These are phyloP conservation scores for Pseudonectria foliicola DNA, from an alignment of 2,329 filamentous ascomycete genomes.

Conservation along the genomic window DNA sequence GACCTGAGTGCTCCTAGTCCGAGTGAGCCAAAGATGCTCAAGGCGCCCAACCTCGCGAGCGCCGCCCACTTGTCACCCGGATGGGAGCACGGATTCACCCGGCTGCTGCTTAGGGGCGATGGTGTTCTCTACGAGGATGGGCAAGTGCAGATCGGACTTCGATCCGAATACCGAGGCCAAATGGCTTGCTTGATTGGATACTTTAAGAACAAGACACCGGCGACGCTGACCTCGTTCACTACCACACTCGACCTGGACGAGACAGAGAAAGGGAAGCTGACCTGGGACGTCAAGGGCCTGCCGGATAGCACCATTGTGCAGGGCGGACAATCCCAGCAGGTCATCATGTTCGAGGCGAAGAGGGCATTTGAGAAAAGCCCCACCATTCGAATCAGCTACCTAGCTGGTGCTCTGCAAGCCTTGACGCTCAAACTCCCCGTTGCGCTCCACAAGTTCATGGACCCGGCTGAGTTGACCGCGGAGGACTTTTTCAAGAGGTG, in stretches of 20 bases:
- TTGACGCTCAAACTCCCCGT: slow-evolving; percentile 87
- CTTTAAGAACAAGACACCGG: slow-evolving; percentile 88
- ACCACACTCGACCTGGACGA: slow-evolving; percentile 82
- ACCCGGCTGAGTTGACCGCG: slow-evolving; percentile 72
- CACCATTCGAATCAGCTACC: slow-evolving; percentile 88
- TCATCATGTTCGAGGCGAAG: slow-evolving; percentile 87
- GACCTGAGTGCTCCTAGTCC: slow-evolving; percentile 62
- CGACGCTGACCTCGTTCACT: slow-evolving; percentile 81
- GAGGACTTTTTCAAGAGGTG: slow-evolving; percentile 99
- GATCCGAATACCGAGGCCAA: slow-evolving; percentile 91
- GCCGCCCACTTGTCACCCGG: slow-evolving; percentile 88
- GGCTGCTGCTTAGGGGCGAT: slow-evolving; percentile 70
- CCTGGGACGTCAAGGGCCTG: slow-evolving; percentile 80
- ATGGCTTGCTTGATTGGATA: slow-evolving; percentile 94
- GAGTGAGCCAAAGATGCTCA: slow-evolving; percentile 50
- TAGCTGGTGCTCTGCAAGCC: slow-evolving; percentile 88
- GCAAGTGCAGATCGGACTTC: slow-evolving; percentile 84
- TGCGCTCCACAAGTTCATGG: slow-evolving; percentile 92
- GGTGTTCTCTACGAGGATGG: slow-evolving; percentile 92
- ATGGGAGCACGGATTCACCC: slow-evolving; percentile 87
- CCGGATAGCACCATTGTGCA: slow-evolving; percentile 75
- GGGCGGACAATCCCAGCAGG: slow-evolving; percentile 79
- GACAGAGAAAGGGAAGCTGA: slow-evolving; percentile 57
- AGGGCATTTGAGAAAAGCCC: slow-evolving; percentile 75
- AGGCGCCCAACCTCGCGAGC: slow-evolving; percentile 79